These are phyloP conservation scores for Vachellia pachyceras DNA, from an alignment of 306 rosid species.

Conservation along the genomic window DNA sequence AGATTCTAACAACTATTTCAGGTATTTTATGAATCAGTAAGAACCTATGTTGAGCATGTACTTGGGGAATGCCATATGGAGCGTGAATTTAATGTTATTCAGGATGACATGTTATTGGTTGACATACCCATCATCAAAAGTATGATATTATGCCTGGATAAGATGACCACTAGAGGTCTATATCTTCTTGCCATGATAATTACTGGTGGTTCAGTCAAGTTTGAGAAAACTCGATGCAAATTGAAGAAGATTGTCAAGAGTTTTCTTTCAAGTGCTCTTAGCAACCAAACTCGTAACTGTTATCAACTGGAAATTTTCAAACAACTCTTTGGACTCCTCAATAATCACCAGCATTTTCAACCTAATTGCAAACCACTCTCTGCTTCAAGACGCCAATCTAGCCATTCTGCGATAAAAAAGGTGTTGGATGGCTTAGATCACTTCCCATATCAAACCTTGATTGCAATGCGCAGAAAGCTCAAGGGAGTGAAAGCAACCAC, in stretches of 20 bases:
- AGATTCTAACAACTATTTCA: constrained; percentile 42
- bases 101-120: constrained; percentile 42
- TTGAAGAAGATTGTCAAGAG: constrained; percentile 60
- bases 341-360: constrained; percentile 57
- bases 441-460: constrained; percentile 58
- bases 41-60: constrained; percentile 57
- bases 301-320: constrained; percentile 43
- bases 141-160: constrained; percentile 56
- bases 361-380: constrained; percentile 40
- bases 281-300: constrained; percentile 33
- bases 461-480: constrained; percentile 77
- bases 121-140: constrained; percentile 37
- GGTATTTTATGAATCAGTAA: constrained; percentile 74
- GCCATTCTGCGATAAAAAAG: constrained; percentile 44
- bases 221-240: constrained; percentile 66
- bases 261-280: constrained; percentile 50
- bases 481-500: constrained; percentile 40
- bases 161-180: constrained; percentile 73
- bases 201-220: constrained; percentile 47
- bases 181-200: constrained; percentile 60
- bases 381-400: constrained; percentile 42
- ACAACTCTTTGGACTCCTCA: constrained; percentile 56
- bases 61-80: constrained; percentile 51
- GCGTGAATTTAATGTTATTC: constrained; percentile 39
- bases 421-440: constrained; percentile 51